Conservation (phyloP, 305 asterid genomes). For the Rubia occidens region DNA sequence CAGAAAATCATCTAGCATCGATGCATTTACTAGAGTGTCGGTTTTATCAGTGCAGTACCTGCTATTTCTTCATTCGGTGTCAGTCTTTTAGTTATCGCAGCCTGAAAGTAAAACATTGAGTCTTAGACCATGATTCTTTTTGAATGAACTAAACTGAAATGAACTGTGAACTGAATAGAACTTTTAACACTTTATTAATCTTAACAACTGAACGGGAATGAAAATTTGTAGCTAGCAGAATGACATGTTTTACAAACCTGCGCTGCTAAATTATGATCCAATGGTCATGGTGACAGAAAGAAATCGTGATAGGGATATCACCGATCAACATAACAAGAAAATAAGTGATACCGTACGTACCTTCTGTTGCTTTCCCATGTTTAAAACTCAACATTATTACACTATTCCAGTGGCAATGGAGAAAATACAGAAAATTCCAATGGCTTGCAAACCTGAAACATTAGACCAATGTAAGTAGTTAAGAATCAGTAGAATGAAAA, state of each 20-base stretch:
- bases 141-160: too few species aligned
- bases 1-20: too few species aligned
- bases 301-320: slow-evolving; percentile 57
- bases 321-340: slow-evolving; percentile 55
- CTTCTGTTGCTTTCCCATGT: slow-evolving; percentile 26
- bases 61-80: slow-evolving; percentile 80
- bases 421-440: slow-evolving; percentile 62
- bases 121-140: too few species aligned
- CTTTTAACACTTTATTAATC: too few species aligned
- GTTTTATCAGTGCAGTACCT: slow-evolving; percentile 73
- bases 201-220: not conserved
- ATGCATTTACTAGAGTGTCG: slow-evolving; percentile 53
- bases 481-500: not conserved
- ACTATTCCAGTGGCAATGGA: slow-evolving; percentile 52
- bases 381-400: slow-evolving; percentile 38
- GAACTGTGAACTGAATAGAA: too few species aligned
- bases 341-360: slow-evolving; percentile 42
- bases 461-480: slow-evolving; percentile 1
- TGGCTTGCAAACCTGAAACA: slow-evolving; percentile 48
- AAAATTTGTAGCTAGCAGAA: too few species aligned
- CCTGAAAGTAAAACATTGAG: slow-evolving; percentile 27
- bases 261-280: slow-evolving; percentile 55
- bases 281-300: slow-evolving; percentile 61
- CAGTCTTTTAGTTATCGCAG: slow-evolving; percentile 71
- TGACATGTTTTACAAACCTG: slow-evolving; percentile 28